Evolutionary conservation across 2,329 filamentous ascomycete species (phyloP).

Genomic region (Rutstroemia sp.): DNA sequence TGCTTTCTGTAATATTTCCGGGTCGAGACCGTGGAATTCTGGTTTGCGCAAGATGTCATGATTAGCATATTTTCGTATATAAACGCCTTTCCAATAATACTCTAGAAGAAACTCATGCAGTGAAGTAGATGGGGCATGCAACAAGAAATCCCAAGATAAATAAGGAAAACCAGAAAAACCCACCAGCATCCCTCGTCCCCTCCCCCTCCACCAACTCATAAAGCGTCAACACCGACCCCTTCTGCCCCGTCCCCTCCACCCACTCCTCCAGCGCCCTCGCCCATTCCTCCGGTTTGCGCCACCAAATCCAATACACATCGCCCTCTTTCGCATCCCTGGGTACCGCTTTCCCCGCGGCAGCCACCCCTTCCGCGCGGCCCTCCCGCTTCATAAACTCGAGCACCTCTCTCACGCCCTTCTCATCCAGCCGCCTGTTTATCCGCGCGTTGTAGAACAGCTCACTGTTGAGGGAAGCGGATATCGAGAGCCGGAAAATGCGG

Average conservation of each 20-base stretch:
- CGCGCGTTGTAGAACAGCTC: slow-evolving; percentile 50
- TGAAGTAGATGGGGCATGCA: no score
- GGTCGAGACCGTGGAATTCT: slow-evolving; percentile 88
- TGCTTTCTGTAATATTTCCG: slow-evolving; percentile 70
- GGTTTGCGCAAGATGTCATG: not conserved
- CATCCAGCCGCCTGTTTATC: slow-evolving; percentile 43
- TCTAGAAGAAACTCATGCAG: no score
- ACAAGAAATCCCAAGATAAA: not conserved
- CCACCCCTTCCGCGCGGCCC: slow-evolving; percentile 60
- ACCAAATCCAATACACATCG: slow-evolving; percentile 68
- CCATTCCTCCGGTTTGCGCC: slow-evolving; percentile 88
- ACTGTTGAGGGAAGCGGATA: slow-evolving; percentile 52
- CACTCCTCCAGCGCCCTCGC: slow-evolving; percentile 40
- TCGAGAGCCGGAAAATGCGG: slow-evolving; percentile 66
- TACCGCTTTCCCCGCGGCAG: slow-evolving; percentile 45
- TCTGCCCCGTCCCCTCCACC: slow-evolving; percentile 78
- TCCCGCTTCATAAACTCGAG: slow-evolving; percentile 52
- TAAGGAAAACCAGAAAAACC: slow-evolving; percentile 22
- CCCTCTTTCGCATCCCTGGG: slow-evolving; percentile 33
- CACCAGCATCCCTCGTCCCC: slow-evolving; percentile 60
- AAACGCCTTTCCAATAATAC: no score
- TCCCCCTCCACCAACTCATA: slow-evolving; percentile 92
- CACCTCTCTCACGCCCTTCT: slow-evolving; percentile 48
- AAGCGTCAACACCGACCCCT: slow-evolving; percentile 79
- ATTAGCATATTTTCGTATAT: not conserved